Conservation (phyloP, 139 green algal species). For the Astrephomene gubernaculifera region DNA sequence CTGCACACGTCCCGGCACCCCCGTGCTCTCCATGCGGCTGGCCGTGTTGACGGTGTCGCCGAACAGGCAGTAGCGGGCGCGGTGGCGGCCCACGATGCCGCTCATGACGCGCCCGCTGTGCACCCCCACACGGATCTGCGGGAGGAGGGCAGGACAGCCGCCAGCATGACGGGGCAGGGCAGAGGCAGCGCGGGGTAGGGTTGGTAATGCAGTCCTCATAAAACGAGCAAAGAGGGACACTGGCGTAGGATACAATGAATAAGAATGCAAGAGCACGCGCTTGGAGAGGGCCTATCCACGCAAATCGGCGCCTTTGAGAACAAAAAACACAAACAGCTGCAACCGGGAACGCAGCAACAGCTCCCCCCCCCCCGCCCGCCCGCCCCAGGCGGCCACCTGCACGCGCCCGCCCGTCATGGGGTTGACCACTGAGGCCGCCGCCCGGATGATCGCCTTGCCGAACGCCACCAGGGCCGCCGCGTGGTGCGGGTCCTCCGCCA, state of each 20-base stretch:
- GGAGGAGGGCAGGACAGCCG: not conserved
- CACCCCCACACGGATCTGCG: conserved; percentile 36
- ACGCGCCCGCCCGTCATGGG: not conserved
- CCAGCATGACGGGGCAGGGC: not conserved
- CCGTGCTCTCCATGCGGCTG: conserved; percentile 50
- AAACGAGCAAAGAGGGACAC: too few relatives aligned
- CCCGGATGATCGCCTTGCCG: not conserved
- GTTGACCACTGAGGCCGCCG: not conserved
- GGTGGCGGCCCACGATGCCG: conserved; percentile 50
- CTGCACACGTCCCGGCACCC: conserved; percentile 37
- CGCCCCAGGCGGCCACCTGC: not conserved
- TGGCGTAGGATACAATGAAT: too few relatives aligned
- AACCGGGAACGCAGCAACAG: too few relatives aligned
- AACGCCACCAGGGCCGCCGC: not conserved
- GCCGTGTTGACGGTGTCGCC: conserved; percentile 57
- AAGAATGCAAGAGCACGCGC: too few relatives aligned
- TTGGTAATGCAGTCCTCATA: too few relatives aligned
- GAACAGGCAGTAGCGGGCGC: conserved; percentile 62
- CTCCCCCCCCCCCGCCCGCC: not conserved
- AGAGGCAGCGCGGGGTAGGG: too few relatives aligned
- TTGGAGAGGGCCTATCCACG: too few relatives aligned
- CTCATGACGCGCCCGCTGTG: conserved; percentile 35
- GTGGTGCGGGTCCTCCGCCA: not conserved
- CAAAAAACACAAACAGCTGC: too few relatives aligned
- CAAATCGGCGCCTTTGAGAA: too few relatives aligned